Conservation (phyloP, 139 green algal genomes). For the Chlamydomonas sphaeroides region DNA sequence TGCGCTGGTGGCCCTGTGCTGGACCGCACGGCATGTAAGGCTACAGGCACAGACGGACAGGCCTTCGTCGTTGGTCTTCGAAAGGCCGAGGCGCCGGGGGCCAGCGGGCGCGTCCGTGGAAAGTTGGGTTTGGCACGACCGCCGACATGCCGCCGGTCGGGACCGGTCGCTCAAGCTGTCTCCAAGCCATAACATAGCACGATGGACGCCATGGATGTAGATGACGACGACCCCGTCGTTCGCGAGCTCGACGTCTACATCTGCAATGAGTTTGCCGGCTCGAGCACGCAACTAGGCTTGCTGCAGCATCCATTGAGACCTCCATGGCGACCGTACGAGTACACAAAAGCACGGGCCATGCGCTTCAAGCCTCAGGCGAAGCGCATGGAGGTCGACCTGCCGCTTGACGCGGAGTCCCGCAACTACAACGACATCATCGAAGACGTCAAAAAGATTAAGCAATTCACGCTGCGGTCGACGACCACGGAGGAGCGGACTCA, state of each 20-base stretch:
- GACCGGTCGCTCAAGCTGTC: too few relatives aligned
- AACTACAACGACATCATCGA: constrained; percentile 75
- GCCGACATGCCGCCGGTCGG: too few relatives aligned
- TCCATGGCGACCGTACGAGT: constrained; percentile 80
- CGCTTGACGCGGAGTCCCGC: constrained; percentile 63
- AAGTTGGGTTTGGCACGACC: too few relatives aligned
- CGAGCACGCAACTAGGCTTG: constrained; percentile 73
- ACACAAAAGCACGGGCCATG: constrained; percentile 58
- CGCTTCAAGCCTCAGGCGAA: constrained; percentile 73
- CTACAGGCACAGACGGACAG: too few relatives aligned
- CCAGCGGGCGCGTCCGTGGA: too few relatives aligned
- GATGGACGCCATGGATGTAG: constrained; percentile 16
- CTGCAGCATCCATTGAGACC: constrained; percentile 86
- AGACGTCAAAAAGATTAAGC: constrained; percentile 48
- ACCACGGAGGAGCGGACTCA: constrained; percentile 52
- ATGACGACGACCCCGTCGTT: constrained; percentile 68
- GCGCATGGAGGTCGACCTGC: constrained; percentile 70
- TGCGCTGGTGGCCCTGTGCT: too few relatives aligned
- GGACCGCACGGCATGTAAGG: too few relatives aligned
- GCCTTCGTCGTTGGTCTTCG: too few relatives aligned
- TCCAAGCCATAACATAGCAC: not conserved
- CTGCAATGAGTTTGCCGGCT: constrained; percentile 59
- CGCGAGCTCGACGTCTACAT: constrained; percentile 78
- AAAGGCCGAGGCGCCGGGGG: too few relatives aligned
- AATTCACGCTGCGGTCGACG: constrained; percentile 65